Base-by-base conservation (phyloP, 164 flowering plant species). In the Stephania yunnanensis region DNA sequence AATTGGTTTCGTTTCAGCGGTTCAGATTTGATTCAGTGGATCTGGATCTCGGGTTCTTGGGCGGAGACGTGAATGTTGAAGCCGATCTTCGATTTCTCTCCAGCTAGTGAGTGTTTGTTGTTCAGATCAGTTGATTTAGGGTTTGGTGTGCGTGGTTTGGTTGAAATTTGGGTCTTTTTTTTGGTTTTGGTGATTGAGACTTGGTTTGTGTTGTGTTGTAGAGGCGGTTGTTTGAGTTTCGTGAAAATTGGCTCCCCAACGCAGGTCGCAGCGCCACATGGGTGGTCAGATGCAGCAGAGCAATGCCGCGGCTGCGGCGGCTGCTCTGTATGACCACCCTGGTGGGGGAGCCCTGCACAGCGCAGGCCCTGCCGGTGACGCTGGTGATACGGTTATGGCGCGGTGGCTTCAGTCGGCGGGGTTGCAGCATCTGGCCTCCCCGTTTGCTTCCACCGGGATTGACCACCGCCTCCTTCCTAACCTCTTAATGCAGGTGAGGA, bases 201-300 rank as follows among this genome's bases (percentile, higher is more conserved):
- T 66, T 45, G 22, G 11, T 46, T 11, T 52, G n/a, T 6, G 11
- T 53, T 48, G 58, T 7, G 10, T 68, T 44, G 73, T 69, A 52
- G 31, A 69, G 75, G 73, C 72, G 74, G 82, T 80, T 78, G 68
- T 69, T 44, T 72, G 72, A 70, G 85, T 86, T 83, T 87, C 82
- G 78, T 84, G 82, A 85, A 92, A 92, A 83, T 91, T 93, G 98
- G 97, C 97, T 85, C 97, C 98, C 4, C 95, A 95, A 87, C 87
- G 93, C 78, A 87, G 97, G 64, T 85, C 88, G 31, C 92, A 89
- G 95, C 95, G 97, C 93, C 97, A 85, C 89, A 88, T 89, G 91
- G 97, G 96, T 82, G 99, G 96, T 86, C 96, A 95, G 90, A 91
- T 92, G 95, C 98, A 92, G 85, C 99, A 95, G 89, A 88, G 87